Conservation (phyloP, 2,329 filamentous ascomycete genomes). For the Fusarium robinianum region DNA sequence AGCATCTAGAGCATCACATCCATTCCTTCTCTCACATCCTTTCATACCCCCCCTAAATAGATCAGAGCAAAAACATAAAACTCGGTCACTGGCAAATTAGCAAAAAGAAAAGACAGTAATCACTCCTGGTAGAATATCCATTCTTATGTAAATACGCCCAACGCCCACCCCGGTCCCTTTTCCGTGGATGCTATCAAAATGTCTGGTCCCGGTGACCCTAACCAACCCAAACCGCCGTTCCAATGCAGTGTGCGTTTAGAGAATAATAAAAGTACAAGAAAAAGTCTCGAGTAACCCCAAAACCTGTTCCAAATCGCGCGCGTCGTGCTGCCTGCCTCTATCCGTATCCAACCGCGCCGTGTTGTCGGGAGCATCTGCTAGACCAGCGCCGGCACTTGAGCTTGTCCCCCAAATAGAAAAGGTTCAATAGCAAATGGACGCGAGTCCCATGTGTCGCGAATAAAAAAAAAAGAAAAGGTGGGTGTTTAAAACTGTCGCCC, state of each 20-base stretch:
- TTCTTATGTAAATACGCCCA: conserved; percentile 35
- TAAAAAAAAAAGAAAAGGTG: too few relatives aligned
- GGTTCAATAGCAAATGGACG: not conserved
- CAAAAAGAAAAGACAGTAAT: not conserved
- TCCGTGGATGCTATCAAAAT: conserved; percentile 36
- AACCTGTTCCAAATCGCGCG: conserved; percentile 18
- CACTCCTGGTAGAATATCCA: conserved; percentile 26
- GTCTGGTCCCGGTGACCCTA: conserved; percentile 35
- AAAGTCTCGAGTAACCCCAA: conserved; percentile 14
- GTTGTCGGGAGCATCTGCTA: conserved; percentile 6
- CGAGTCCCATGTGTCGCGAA: conserved; percentile 4
- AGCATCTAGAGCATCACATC: conserved; percentile 3
- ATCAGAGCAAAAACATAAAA: not conserved
- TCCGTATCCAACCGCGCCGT: conserved; percentile 35
- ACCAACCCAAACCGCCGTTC: conserved; percentile 32
- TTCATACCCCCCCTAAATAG: not conserved
- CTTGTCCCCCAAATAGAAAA: too few relatives aligned
- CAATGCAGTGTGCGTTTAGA: conserved; percentile 35
- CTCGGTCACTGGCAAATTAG: not conserved
- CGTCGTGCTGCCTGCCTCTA: conserved; percentile 30
- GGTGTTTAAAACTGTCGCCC: too few relatives aligned
- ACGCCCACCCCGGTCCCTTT: conserved; percentile 37
- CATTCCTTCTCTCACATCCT: conserved; percentile 11
- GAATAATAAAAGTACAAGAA: conserved; percentile 35
- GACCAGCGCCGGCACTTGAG: conserved; percentile 1